Percentiles rank a stretch among this genome's conserved stretches.
These are phyloP conservation scores for Cryphonectria radicalis DNA, from an alignment of 2,329 filamentous ascomycete species.

Conservation along the genomic window DNA sequence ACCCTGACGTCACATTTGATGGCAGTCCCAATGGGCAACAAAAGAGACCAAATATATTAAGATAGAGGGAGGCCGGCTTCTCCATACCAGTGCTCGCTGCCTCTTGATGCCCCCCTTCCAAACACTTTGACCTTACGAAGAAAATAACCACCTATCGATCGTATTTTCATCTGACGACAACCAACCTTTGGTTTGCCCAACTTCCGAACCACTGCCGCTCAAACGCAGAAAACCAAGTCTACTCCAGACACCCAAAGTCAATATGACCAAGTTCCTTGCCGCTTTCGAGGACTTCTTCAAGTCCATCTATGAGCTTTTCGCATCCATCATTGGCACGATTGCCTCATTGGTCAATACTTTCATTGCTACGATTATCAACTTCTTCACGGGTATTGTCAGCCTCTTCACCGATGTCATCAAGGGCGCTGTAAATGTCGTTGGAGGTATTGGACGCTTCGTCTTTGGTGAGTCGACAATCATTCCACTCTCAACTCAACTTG, in stretches of 20 bases:
- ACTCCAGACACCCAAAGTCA: constrained; percentile 9
- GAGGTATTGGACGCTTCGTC: constrained; percentile 46
- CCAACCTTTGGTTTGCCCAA: neutral
- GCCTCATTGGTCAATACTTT: constrained; percentile 41
- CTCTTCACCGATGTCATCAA: constrained; percentile 42
- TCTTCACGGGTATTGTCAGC: constrained; percentile 44
- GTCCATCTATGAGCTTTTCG: constrained; percentile 48
- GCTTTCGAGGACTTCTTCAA: constrained; percentile 45
- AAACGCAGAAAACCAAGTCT: neutral
- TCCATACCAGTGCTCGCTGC: neutral
- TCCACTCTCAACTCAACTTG: too few species aligned
- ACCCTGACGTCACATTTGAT: constrained; percentile 10
- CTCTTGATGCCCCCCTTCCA: neutral
- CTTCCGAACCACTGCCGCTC: neutral
- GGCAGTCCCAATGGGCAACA: neutral
- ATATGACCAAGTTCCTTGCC: constrained; percentile 37
- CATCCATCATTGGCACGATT: constrained; percentile 43
- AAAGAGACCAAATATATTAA: constrained; percentile 2
- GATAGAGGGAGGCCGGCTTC: neutral
- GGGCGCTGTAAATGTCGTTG: constrained; percentile 43
- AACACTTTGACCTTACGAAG: neutral
- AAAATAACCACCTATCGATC: neutral
- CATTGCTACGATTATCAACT: constrained; percentile 40
- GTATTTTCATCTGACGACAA: neutral
- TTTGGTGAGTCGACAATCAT: constrained; percentile 38